These are phyloP conservation scores for Cystofilobasidium capitatum DNA, from an alignment of 768 basidiomycete species.

Conservation along the genomic window DNA sequence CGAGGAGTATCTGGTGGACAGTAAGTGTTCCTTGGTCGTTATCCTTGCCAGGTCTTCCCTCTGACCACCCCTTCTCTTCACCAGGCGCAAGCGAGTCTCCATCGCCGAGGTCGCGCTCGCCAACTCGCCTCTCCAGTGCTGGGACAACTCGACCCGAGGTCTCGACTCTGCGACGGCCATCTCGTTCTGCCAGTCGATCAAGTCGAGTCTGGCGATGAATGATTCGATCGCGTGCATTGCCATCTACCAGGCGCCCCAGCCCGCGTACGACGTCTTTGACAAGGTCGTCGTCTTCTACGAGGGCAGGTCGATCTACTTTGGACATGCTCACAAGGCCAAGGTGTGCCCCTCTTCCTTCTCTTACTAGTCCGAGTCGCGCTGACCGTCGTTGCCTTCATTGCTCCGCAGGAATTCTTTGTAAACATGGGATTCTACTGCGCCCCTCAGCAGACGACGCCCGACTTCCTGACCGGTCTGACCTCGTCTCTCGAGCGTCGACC, in stretches of 20 bases:
- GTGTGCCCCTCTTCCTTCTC: background rate
- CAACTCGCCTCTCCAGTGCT: conserved; percentile 31
- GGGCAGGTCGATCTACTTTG: conserved; percentile 48
- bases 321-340: conserved; percentile 31
- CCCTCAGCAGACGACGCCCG: conserved; percentile 27
- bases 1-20: conserved; percentile 47
- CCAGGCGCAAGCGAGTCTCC: conserved; percentile 30
- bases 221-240: conserved; percentile 43
- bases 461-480: conserved; percentile 30
- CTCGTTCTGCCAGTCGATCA: conserved; percentile 45
- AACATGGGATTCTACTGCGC: conserved; percentile 46
- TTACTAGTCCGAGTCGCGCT: conserved; percentile 25
- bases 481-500: conserved; percentile 1
- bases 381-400: background rate
- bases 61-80: background rate
- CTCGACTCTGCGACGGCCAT: conserved; percentile 43
- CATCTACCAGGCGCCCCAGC: conserved; percentile 45
- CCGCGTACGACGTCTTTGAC: conserved; percentile 41
- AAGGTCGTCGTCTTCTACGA: conserved; percentile 45
- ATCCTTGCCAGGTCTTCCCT: background rate
- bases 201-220: conserved; percentile 42
- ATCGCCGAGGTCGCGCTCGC: conserved; percentile 27
- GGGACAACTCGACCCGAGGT: conserved; percentile 38
- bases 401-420: conserved; percentile 41
- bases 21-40: background rate